Base-by-base conservation (phyloP, 2,329 filamentous ascomycete species). In the Epichloe gansuensis region DNA sequence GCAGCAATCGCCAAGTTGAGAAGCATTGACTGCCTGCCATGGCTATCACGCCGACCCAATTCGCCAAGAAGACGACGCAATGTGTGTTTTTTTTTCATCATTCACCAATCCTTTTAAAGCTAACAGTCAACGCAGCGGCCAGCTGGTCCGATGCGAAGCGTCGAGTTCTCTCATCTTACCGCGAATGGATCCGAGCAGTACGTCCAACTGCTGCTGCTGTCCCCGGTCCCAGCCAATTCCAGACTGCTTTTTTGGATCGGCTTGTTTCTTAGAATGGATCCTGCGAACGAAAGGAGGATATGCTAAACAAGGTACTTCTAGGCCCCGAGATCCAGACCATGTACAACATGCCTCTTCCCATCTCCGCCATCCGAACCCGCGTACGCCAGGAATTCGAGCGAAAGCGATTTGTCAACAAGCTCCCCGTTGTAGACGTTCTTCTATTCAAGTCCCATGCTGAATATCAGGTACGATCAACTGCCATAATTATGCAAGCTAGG, bases 301-400 rank as follows among this genome's bases (percentile, higher is more conserved):
- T 28, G 52, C 56, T 60, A 51, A 50, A 59, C 52, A 28, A 37
- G 48, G 2, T 42, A 53, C 17, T 31, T 15, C 68, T 37, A 98
- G 93, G 90, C 90, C 42, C 93, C 56, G 91, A 97, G 69, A 91
- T 98, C 66, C 93, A 97, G 72, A 86, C 83, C 57, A 95, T 97
- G 89, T 98, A 98, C 81, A 87, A 86, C 57, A 76, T 98, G 65
- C 88, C 88, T 67, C 81, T 95, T 66, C 90, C 91, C 51, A 83
- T 96, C 51, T 87, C 91, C 42, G 78, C 81, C 58, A 84, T 98
- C 67, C 87, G 93, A 62, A 94, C 91, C 55, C 91, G 94, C 74
- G 86, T 97, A 69, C 82, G 93, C 68, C 87, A 97, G 74, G 91
- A 98, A 69, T 98, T 96, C 68, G 93, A 98, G 77, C 82, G 89